Conservation (phyloP, 306 rosid genomes). For the Dryas alaskensis region DNA sequence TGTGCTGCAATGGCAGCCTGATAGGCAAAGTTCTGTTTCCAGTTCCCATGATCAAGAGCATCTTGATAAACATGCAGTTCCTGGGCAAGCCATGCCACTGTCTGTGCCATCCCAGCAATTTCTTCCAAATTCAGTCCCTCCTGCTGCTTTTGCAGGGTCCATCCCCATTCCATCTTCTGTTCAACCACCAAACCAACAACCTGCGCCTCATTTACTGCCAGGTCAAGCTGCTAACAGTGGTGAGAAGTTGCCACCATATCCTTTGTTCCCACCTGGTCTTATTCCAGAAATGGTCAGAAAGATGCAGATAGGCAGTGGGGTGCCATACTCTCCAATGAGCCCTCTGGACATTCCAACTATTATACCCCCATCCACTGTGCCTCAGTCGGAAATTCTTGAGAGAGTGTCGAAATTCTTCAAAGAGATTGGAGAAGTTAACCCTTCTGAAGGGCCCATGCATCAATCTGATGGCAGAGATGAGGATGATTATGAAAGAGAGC, state of each 20-base stretch:
- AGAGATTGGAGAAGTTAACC: constrained; percentile 94
- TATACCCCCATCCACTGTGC: constrained; percentile 58
- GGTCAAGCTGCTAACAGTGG: constrained; percentile 44
- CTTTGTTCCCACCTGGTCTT: constrained; percentile 94
- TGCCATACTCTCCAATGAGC: constrained; percentile 89
- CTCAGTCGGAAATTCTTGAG: constrained; percentile 73
- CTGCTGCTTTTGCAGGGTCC: constrained; percentile 58
- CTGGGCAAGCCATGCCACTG: constrained; percentile 55
- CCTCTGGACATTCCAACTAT: constrained; percentile 75
- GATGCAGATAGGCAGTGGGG: constrained; percentile 98
- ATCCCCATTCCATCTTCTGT: constrained; percentile 63
- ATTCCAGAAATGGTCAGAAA: constrained; percentile 98
- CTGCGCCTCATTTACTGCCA: constrained; percentile 54
- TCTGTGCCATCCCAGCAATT: constrained; percentile 56
- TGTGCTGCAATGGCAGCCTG: constrained; percentile 71
- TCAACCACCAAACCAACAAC: constrained; percentile 59
- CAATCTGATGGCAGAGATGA: constrained; percentile 64
- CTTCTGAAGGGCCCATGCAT: constrained; percentile 82
- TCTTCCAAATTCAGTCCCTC: constrained; percentile 59
- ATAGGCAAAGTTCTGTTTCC: constrained; percentile 53
- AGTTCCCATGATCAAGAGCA: constrained; percentile 60
- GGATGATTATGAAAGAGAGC: constrained; percentile 65
- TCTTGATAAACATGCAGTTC: constrained; percentile 53
- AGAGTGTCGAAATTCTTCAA: constrained; percentile 83
- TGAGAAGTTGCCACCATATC: constrained; percentile 87